A percentile compares a stretch with the other conserved stretches of the same genome.
Evolutionary conservation across 345 rosid genomes (phyloP).

Genomic region (Murraya koenigii): DNA sequence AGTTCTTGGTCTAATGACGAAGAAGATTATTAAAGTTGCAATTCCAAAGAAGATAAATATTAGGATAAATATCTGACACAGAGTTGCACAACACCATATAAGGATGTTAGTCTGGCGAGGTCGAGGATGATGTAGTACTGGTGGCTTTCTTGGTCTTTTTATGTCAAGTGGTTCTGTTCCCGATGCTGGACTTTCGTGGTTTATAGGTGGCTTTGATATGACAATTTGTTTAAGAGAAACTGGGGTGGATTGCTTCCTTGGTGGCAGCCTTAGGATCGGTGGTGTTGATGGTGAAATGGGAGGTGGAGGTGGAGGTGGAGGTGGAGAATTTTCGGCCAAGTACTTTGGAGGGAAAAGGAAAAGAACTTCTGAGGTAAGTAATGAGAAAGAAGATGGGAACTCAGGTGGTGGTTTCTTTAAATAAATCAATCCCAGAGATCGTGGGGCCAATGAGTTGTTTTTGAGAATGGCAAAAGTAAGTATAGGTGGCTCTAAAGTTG

Average conservation of each 20-base stretch:
- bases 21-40: conserved; percentile 66
- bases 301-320: conserved; percentile 29
- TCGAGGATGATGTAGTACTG: conserved; percentile 39
- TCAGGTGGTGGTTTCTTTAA: conserved; percentile 24
- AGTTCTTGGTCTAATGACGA: conserved; percentile 56
- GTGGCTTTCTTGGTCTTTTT: conserved; percentile 20
- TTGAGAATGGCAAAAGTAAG: conserved; percentile 36
- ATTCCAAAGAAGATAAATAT: conserved; percentile 71
- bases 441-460: conserved; percentile 47
- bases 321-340: conserved; percentile 31
- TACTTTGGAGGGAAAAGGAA: conserved; percentile 13
- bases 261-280: conserved; percentile 24
- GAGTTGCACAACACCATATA: conserved; percentile 71
- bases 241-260: conserved; percentile 35
- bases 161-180: conserved; percentile 12
- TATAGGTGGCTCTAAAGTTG: conserved; percentile 32
- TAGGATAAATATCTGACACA: conserved; percentile 76
- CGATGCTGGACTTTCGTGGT: conserved; percentile 19
- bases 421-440: conserved; percentile 12
- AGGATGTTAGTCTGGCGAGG: conserved; percentile 51
- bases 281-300: conserved; percentile 24
- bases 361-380: conserved; percentile 13
- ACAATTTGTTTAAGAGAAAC: conserved; percentile 34
- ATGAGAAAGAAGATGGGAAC: conserved; percentile 22
- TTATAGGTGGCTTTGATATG: conserved; percentile 40